Evolutionary conservation across 805 yeast species (phyloP), one percentile per base, ranked within the genome.

Genomic region (Kuraishia capsulata): DNA sequence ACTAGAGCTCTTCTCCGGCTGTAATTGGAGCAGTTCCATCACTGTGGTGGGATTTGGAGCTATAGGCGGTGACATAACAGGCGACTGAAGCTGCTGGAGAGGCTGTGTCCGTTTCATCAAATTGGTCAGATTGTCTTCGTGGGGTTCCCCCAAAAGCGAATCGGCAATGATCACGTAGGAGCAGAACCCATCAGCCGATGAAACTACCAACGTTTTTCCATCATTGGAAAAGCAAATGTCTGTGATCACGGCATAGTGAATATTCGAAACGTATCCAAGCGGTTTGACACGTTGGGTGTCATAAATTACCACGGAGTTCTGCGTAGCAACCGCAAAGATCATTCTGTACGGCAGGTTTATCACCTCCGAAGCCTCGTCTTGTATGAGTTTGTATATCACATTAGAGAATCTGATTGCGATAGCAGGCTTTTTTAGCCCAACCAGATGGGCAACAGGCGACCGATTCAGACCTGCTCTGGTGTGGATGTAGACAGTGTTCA

Each of bases 171-270:
- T 57, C 1, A 89, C 56, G 33, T 71, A 70, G 1, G 96, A 81
- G 46, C 96, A 82, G 55, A 88, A 90, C 16, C 97, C 97, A 56
- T 92, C 98, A 0, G 95, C 83, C 0, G 96, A 84, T 5, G 95
- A 78, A 19, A 84, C 67, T 48, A 90, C 64, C 14, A 92, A 57
- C 11, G 73, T 61, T 13, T 59, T 57, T 0, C 97, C 98, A 56
- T 85, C 88, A 4, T 62, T 58, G 18, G 84, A 71, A 98, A 98
- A 92, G 6, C 81, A 61, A 35, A 90, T 52, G 54, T 92, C 98
- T 0, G 98, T 89, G 25, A 92, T 69, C 1, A 92, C 76, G 2
- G 94, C 79, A 51, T 89, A 89, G 54, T 92, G 98, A 37, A 92
- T 64, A 49, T 87, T 87, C 0, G 84, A 71, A 3, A 81, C 81